phyloP scores from a whole-genome alignment of 192 early-diverging fungal genomes.

The Coemansia sp. region DNA sequence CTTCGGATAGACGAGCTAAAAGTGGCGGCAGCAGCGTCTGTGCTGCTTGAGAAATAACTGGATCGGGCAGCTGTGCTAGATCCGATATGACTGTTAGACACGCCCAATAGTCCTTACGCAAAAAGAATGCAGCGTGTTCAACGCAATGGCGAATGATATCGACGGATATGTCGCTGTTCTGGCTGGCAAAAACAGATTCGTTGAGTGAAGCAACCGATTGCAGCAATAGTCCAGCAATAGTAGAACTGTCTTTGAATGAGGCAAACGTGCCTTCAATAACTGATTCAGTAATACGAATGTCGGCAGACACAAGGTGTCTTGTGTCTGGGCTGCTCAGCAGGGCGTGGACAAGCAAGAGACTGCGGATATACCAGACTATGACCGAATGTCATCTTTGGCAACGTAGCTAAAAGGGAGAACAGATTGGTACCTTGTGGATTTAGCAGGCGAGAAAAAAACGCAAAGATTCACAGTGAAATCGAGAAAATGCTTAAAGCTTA shows the following conservation, averaged over 20 bases:
- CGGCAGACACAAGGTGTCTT: conserved; percentile 23
- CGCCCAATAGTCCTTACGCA: conserved; percentile 35
- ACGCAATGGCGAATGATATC: conserved; percentile 11
- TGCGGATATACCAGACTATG: conserved; percentile 37
- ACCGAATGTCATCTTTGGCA: conserved; percentile 26
- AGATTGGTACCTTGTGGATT: neutral
- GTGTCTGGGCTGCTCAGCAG: conserved; percentile 35
- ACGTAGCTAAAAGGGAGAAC: conserved; percentile 29
- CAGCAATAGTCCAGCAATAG: conserved; percentile 22
- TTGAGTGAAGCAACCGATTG: conserved; percentile 20
- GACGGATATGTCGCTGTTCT: neutral
- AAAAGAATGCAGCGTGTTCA: conserved; percentile 15
- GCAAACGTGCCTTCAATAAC: conserved; percentile 41
- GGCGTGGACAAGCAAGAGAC: conserved; percentile 42
- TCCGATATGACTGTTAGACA: conserved; percentile 29
- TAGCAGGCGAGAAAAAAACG: too few species aligned
- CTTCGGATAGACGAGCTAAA: conserved; percentile 25
- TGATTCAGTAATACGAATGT: conserved; percentile 22
- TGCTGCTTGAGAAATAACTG: conserved; percentile 21
- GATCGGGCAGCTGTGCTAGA: conserved; percentile 13
- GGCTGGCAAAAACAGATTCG: neutral
- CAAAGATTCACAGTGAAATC: neutral
- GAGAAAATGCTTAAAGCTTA: conserved; percentile 4
- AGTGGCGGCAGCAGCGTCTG: conserved; percentile 27
- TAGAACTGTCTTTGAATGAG: conserved; percentile 13